Base-by-base conservation (phyloP, 768 basidiomycete genomes). In the Suillus subluteus region DNA sequence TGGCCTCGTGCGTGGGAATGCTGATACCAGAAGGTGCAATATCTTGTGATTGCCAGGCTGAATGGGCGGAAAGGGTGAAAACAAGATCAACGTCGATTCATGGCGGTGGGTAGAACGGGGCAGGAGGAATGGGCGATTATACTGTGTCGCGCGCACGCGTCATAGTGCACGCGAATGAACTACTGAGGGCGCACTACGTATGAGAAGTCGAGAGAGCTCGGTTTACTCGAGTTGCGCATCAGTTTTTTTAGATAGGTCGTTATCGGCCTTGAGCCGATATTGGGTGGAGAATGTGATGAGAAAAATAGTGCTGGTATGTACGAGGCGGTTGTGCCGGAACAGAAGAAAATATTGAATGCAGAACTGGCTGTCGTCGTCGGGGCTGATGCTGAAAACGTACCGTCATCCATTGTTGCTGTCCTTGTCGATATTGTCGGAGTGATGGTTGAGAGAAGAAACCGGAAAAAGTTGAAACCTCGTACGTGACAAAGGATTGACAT, bases 11-110 rank as follows among this genome's bases (percentile, higher is more conserved):
- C 32, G 86, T 83, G 62, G 91, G 91, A 73, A 92, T 92, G 78
- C 89, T 88, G 69, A 91, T 92, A 58, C 86, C 89, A 11, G 88
- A 80, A 64, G 91, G 88, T 41, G 89, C 91, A 69, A 91, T 91
- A 70, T 93, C 91, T 87, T 91, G 89, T 43, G 89, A 86, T 81
- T 91, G 90, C 91, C 91, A 92, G 74, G 91, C 91, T 92, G 87
- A 76, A 77, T 75, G 73, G 68, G 73, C 72, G 64, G 70, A 73
- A 73, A 79, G 76, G 66, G 75, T 78, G 78, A 74, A 74, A 76
- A 78, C 75, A 67, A 77, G 74, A 80, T 83, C 78, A 86, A 83
- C 54, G 77, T 75, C 52, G 81, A 74, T 80, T 76, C 74, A 80
- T 67, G 63, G 78, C 68, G 68, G 72, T 67, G 73, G 73, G 72